Base-by-base conservation (phyloP, 129 eudicot genomes). In the Tagetes erecta region DNA sequence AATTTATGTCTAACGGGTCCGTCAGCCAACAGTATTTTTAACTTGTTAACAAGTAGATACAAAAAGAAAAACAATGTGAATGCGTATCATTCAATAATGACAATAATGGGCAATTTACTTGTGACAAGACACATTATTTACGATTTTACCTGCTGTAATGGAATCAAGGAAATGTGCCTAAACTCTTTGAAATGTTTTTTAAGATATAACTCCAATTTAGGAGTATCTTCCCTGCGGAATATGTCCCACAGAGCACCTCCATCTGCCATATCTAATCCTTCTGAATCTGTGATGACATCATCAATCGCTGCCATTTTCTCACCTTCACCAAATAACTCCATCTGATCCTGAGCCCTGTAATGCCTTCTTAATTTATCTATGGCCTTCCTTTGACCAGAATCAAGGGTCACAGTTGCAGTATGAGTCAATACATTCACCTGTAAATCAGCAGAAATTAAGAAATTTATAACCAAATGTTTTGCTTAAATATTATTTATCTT, bases 221-320 rank as follows among this genome's bases (percentile, higher is more conserved):
- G 85, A 31, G 78, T 77, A 78, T 91, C 97, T 75, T 91, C 77
- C 77, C 86, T 84, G 42, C 97, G 81, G 46, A 85, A 91, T 20
- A 20, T 87, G 74, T 87, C 94, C 94, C 97, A 91, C 4, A 91
- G 57, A 51, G 94, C 91, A 75, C 87, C 97, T 52, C 89, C 83
- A 5, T 84, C 89, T 39, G 67, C 51, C 60, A 75, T 35, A 35
- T 69, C 78, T 34, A 30, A 51, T 67, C 49, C 53, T 3, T 50
- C 53, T 3, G 55, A 55, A 70, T 5, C 13, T 4, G 46, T 50
- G 37, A 36, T 34, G 8, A 34, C 46, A 8, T 51, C 63, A 50
- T 50, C 63, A 36, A 13, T 1, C 27, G 40, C 13, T 6, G 1
- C 9, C 11, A 59, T 34, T 20, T 34, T 64, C 52, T 1, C 64